Evolutionary conservation across 768 basidiomycete species (phyloP).

Genomic region (Rhizopogon salebrosus): DNA sequence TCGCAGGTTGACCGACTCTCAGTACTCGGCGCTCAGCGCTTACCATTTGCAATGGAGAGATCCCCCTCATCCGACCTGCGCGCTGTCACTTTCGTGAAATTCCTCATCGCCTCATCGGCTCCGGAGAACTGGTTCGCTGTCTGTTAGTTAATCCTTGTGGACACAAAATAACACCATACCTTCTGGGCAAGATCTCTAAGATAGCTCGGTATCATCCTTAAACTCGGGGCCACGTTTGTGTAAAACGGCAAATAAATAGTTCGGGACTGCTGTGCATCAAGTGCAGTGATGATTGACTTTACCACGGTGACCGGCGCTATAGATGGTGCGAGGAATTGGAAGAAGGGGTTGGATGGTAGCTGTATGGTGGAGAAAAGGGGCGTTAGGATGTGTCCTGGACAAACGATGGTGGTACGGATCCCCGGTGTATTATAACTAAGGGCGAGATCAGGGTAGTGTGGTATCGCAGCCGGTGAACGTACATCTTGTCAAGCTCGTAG

Average conservation of each 20-base stretch:
- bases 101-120: constrained; percentile 68
- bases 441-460: constrained; percentile 5
- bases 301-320: constrained; percentile 70
- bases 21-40: neutral
- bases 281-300: constrained; percentile 73
- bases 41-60: neutral
- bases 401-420: constrained; percentile 85
- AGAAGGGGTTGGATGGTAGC: constrained; percentile 45
- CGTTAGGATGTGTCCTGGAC: constrained; percentile 77
- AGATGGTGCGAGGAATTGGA: constrained; percentile 74
- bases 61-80: constrained; percentile 50
- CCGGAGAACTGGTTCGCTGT: constrained; percentile 43
- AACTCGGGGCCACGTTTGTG: constrained; percentile 49
- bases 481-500: constrained; percentile 82
- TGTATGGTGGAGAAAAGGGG: constrained; percentile 63
- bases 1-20: neutral
- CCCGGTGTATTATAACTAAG: constrained; percentile 62
- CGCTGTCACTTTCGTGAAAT: constrained; percentile 62
- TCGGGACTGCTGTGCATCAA: constrained; percentile 77
- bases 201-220: constrained; percentile 65
- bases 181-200: constrained; percentile 70
- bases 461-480: constrained; percentile 9
- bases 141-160: neutral
- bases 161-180: constrained; percentile 36
- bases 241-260: constrained; percentile 73